Evolutionary conservation across 805 yeast species (phyloP).

Genomic region (Kuraishia hungarica): DNA sequence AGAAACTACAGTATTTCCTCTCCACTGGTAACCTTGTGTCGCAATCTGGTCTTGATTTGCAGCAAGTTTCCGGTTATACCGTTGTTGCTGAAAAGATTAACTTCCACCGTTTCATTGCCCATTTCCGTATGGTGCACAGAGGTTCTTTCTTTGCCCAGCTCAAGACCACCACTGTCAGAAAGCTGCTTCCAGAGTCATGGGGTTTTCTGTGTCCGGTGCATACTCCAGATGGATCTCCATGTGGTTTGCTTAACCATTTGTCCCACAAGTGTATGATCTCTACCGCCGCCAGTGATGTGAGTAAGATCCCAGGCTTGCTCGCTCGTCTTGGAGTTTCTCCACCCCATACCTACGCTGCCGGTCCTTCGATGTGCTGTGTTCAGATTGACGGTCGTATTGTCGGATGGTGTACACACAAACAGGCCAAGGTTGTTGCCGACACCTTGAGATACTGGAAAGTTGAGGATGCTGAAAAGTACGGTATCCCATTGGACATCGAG

Average conservation of each 20-base stretch:
- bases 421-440: slow-evolving; percentile 80
- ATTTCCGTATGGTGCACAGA: slow-evolving; percentile 98
- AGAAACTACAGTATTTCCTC: slow-evolving; percentile 85
- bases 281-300: slow-evolving; percentile 66
- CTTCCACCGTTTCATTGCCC: slow-evolving; percentile 94
- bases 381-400: slow-evolving; percentile 88
- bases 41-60: slow-evolving; percentile 94
- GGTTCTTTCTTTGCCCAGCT: slow-evolving; percentile 98
- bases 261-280: slow-evolving; percentile 91
- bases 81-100: slow-evolving; percentile 98
- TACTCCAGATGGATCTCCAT: slow-evolving; percentile 99
- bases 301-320: slow-evolving; percentile 58
- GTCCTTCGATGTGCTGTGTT: slow-evolving; percentile 82
- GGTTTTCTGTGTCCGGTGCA: slow-evolving; percentile 98
- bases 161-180: slow-evolving; percentile 95
- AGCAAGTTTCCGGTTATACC: slow-evolving; percentile 96
- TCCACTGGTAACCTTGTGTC: slow-evolving; percentile 97
- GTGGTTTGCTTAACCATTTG: slow-evolving; percentile 95
- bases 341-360: slow-evolving; percentile 74
- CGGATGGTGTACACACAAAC: slow-evolving; percentile 91
- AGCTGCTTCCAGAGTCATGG: slow-evolving; percentile 96
- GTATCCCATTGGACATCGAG: slow-evolving; percentile 82
- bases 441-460: slow-evolving; percentile 91
- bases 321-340: slow-evolving; percentile 75
- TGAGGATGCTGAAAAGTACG: slow-evolving; percentile 47